Evolutionary conservation across 2,329 filamentous ascomycete species (phyloP).

Genomic region (Phialophora expanda): DNA sequence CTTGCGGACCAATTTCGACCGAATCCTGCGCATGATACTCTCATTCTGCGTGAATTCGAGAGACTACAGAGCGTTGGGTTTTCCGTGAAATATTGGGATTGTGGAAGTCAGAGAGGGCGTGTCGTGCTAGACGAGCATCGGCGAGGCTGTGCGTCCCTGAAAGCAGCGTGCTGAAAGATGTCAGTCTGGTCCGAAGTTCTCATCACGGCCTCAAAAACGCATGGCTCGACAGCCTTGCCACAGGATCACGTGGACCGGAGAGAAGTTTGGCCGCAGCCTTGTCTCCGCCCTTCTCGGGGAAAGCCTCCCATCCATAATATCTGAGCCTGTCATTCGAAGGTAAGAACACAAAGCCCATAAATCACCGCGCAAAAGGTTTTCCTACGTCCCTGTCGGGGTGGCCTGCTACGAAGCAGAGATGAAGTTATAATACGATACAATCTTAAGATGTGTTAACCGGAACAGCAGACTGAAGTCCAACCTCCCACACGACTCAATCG

Average conservation of each 20-base stretch:
- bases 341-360: not conserved
- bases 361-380: not conserved
- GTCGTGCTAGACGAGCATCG: not conserved
- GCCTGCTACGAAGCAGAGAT: not conserved
- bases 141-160: constrained; percentile 26
- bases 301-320: not conserved
- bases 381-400: not conserved
- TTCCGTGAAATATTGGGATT: not conserved
- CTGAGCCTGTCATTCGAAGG: not conserved
- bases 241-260: not conserved
- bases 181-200: constrained; percentile 30
- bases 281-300: not conserved
- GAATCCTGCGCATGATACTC: not conserved
- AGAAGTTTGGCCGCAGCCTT: not conserved
- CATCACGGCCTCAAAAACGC: constrained; percentile 16
- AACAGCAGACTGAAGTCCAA: not conserved
- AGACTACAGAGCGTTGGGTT: not conserved
- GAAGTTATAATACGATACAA: not conserved
- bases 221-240: not conserved
- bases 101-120: not conserved
- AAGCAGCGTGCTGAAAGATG: constrained; percentile 22
- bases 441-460: not conserved
- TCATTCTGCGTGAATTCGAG: not conserved
- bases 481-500: not conserved
- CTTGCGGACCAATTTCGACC: constrained; percentile 22